phyloP scores from a whole-genome alignment of 768 basidiomycete species.

The Fistulinella prunicolor region DNA sequence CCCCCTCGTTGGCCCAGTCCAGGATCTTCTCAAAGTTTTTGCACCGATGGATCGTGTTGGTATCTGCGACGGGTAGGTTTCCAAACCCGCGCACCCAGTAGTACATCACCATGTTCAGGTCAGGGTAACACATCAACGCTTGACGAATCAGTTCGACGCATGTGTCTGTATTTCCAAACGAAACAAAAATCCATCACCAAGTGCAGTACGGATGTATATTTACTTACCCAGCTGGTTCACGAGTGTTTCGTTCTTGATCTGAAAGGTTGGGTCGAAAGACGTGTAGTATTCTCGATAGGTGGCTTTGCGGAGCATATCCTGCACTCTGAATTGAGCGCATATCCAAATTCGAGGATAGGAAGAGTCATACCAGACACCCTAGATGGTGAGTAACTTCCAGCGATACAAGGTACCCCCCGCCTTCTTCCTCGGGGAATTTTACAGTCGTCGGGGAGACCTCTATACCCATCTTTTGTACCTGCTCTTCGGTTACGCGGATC shows the following conservation, averaged over 20 bases:
- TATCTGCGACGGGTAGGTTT: neutral
- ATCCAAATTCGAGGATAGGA: too few relatives aligned
- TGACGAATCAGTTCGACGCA: constrained; percentile 7
- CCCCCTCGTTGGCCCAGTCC: constrained; percentile 56
- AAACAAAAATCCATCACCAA: neutral
- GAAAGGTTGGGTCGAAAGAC: constrained; percentile 1
- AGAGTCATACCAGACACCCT: constrained; percentile 4
- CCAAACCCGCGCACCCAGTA: constrained; percentile 5
- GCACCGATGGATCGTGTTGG: constrained; percentile 25
- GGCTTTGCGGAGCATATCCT: constrained; percentile 9
- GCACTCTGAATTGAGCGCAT: too few relatives aligned
- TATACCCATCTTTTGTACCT: neutral
- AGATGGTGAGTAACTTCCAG: constrained; percentile 7
- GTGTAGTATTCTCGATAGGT: constrained; percentile 2
- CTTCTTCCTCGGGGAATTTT: constrained; percentile 3
- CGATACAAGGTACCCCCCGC: constrained; percentile 8
- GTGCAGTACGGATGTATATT: neutral
- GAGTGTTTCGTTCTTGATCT: neutral
- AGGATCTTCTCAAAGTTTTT: constrained; percentile 83
- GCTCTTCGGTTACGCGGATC: neutral
- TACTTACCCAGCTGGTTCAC: constrained; percentile 7
- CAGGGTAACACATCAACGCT: constrained; percentile 11
- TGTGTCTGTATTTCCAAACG: constrained; percentile 1
- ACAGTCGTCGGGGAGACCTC: neutral
- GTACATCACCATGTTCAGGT: constrained; percentile 8